Base-by-base conservation (phyloP, 139 green algal species). In the Chlamydomonas incerta region DNA sequence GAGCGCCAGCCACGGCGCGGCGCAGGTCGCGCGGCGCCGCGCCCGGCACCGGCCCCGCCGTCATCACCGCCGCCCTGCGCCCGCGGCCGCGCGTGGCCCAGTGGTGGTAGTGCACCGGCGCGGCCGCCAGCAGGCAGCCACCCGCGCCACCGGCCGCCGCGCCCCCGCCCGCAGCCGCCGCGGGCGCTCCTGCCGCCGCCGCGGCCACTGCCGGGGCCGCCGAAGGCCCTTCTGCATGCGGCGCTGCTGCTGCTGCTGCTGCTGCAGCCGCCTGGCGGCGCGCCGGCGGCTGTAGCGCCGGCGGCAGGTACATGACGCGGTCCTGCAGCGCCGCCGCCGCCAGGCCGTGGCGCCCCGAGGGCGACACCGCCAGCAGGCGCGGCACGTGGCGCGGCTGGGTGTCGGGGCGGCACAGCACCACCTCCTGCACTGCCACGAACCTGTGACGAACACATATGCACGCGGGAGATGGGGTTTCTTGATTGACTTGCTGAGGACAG, bases 301-400 rank as follows among this genome's bases (percentile, higher is more conserved):
- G 77, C 63, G 77, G 77, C 41, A 83, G 77, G 62, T 83, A 83
- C 35, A 74, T 21, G n/a, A 83, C 65, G 0, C 63, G 6, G 77
- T 83, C 62, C 62, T 83, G 77, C 46, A 67, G 67, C 13, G 77
- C 77, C 20, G 77, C 77, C 13, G 31, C 62, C 0, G 77, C 77
- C 35, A 83, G 11, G 46, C 77, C 77, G 41, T 52, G n/a, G 8
- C 65, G 29, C 10, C 77, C 77, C 41, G 41, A 66, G 9, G 63
- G 63, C 1, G 63, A 74, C 24, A 29, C 41, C 41, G 77, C 77
- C 77, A 83, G 77, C n/a, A 83, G 63, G 0, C 77, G 77, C 41
- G 77, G 77, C n/a, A 34, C 52, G 63, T 74, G 65, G 31, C 77
- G 77, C 15, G 77, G 77, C 77, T 74, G 77, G 6, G 77, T 74